Conservation (phyloP, 768 basidiomycete genomes). For the Trametes elegans region DNA sequence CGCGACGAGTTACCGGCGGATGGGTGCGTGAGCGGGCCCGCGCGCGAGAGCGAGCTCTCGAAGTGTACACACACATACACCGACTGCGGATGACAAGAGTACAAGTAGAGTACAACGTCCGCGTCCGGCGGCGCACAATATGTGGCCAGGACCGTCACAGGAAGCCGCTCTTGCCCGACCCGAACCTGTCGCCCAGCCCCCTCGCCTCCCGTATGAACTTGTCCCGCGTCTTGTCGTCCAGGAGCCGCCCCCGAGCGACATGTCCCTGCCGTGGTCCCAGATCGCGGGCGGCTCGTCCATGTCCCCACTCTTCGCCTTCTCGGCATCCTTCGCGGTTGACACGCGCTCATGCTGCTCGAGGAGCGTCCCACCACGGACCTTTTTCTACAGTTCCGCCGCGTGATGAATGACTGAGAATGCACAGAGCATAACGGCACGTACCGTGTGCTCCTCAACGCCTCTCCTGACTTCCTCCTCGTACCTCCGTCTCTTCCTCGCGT, state of each 20-base stretch:
- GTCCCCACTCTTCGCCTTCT: slow-evolving; percentile 37
- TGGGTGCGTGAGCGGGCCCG: no score
- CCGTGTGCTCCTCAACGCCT: slow-evolving; percentile 80
- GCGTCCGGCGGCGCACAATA: no score
- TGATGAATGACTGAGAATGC: not conserved
- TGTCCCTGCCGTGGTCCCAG: slow-evolving; percentile 92
- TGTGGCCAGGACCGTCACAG: slow-evolving; percentile 32
- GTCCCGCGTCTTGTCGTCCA: slow-evolving; percentile 84
- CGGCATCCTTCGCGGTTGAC: slow-evolving; percentile 34
- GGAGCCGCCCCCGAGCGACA: slow-evolving; percentile 84
- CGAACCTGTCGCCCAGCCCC: slow-evolving; percentile 82
- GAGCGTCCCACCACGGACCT: slow-evolving; percentile 27
- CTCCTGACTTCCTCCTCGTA: slow-evolving; percentile 67
- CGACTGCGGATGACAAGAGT: no score
- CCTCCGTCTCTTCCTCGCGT: slow-evolving; percentile 53
- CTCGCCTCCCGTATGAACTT: slow-evolving; percentile 80
- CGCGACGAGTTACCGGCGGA: no score
- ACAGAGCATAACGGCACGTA: slow-evolving; percentile 33
- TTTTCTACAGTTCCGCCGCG: slow-evolving; percentile 19
- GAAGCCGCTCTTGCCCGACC: slow-evolving; percentile 66
- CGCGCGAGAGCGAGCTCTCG: no score
- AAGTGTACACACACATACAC: no score
- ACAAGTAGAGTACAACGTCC: not conserved
- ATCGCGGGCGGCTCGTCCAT: slow-evolving; percentile 62
- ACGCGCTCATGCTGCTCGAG: slow-evolving; percentile 45